A percentile compares a stretch with the other conserved stretches of the same genome.
These are phyloP conservation scores for Incumbomyces lentus DNA, from an alignment of 2,329 filamentous ascomycete species.

Conservation along the genomic window DNA sequence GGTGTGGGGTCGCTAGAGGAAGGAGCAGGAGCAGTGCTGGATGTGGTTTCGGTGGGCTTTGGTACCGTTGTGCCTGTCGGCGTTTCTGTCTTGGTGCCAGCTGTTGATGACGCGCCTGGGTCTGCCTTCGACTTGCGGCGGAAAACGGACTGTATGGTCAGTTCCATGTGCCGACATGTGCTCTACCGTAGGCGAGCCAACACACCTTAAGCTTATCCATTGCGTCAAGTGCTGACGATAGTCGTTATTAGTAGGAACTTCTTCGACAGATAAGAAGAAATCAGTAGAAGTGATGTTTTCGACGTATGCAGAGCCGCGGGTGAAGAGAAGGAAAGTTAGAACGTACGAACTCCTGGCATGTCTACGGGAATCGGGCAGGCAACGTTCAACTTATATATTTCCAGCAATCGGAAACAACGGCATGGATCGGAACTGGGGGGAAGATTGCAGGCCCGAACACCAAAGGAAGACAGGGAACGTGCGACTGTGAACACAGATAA, in stretches of 20 bases:
- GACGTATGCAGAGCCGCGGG: background rate
- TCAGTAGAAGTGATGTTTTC: background rate
- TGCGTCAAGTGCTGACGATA: slow-evolving; percentile 15
- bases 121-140: slow-evolving; percentile 15
- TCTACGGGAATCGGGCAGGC: background rate
- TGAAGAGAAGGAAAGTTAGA: slow-evolving; percentile 7
- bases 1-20: slow-evolving; percentile 13
- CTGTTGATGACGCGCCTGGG: slow-evolving; percentile 8
- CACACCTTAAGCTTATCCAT: slow-evolving; percentile 20
- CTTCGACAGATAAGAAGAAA: background rate
- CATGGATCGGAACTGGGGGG: background rate
- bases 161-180: background rate
- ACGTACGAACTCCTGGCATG: slow-evolving; percentile 21
- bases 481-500: background rate
- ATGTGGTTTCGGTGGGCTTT: slow-evolving; percentile 13
- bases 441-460: background rate
- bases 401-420: background rate
- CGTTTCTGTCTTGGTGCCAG: slow-evolving; percentile 12
- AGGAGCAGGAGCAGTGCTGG: slow-evolving; percentile 14
- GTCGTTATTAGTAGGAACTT: slow-evolving; percentile 9
- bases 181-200: background rate
- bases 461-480: background rate
- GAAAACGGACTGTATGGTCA: slow-evolving; percentile 12
- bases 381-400: background rate
- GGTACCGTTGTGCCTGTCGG: slow-evolving; percentile 9